phyloP scores from a whole-genome alignment of 805 yeast genomes.

The Spathaspora gorwiae region DNA sequence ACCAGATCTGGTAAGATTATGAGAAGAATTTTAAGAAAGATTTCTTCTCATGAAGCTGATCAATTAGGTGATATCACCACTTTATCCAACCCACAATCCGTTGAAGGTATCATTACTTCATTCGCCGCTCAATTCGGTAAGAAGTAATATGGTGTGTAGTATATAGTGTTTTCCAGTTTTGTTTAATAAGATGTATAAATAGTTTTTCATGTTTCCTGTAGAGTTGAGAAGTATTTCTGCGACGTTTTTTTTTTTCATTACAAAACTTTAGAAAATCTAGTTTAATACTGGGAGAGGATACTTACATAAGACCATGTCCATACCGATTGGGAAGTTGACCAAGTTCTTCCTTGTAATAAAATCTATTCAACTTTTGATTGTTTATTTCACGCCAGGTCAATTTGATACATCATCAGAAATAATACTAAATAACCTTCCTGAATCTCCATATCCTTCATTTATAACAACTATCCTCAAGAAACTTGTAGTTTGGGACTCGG shows the following conservation, averaged over 20 bases:
- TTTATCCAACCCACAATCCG: conserved; percentile 71
- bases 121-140: conserved; percentile 38
- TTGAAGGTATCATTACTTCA: conserved; percentile 55
- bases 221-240: not conserved
- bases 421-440: conserved; percentile 17
- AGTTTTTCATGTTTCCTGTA: not conserved
- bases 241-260: too few species aligned
- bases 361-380: conserved; percentile 31
- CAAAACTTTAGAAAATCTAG: too few species aligned
- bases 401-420: conserved; percentile 48
- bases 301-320: not conserved
- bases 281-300: too few species aligned
- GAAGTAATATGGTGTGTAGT: conserved; percentile 19
- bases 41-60: conserved; percentile 71
- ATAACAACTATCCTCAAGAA: conserved; percentile 35
- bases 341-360: conserved; percentile 28
- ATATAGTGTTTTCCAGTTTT: not conserved
- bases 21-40: conserved; percentile 81
- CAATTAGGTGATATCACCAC: conserved; percentile 79
- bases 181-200: not conserved
- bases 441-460: conserved; percentile 1
- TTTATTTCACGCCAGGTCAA: conserved; percentile 38
- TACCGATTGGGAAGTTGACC: conserved; percentile 11
- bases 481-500: conserved; percentile 80
- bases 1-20: conserved; percentile 84